Evolutionary conservation across 805 yeast genomes (phyloP).

Genomic region (Candida pini): DNA sequence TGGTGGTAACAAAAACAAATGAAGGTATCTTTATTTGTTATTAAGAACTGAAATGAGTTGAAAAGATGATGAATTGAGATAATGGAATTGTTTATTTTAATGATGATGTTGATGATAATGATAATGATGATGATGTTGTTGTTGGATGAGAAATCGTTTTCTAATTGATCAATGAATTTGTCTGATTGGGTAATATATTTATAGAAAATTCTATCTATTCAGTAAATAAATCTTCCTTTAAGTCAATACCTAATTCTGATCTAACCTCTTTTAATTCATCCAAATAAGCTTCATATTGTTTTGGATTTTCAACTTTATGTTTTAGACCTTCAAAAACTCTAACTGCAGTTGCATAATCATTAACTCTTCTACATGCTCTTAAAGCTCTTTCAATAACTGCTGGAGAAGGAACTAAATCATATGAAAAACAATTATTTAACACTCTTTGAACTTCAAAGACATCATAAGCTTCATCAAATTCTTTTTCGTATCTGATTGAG

Average conservation of each 20-base stretch:
- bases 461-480: conserved; percentile 90
- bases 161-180: too few relatives aligned
- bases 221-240: conserved; percentile 79
- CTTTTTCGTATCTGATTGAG: conserved; percentile 85
- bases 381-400: conserved; percentile 92
- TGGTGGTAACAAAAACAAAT: too few relatives aligned
- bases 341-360: conserved; percentile 97
- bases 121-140: too few relatives aligned
- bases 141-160: too few relatives aligned
- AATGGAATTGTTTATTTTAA: too few relatives aligned
- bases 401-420: conserved; percentile 98
- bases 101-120: too few relatives aligned
- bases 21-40: too few relatives aligned
- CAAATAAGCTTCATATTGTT: conserved; percentile 92
- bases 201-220: conserved; percentile 9
- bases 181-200: background rate
- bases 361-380: conserved; percentile 97
- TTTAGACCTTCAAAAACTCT: conserved; percentile 97
- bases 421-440: conserved; percentile 95
- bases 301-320: conserved; percentile 91
- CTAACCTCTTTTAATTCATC: conserved; percentile 90
- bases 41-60: too few relatives aligned
- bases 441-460: conserved; percentile 88
- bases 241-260: conserved; percentile 86
- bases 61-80: too few relatives aligned